Percentiles rank a stretch among this genome's conserved stretches.
These are phyloP conservation scores for Hirsutella minnesotensis DNA, from an alignment of 2,329 filamentous ascomycete species.

Conservation along the genomic window DNA sequence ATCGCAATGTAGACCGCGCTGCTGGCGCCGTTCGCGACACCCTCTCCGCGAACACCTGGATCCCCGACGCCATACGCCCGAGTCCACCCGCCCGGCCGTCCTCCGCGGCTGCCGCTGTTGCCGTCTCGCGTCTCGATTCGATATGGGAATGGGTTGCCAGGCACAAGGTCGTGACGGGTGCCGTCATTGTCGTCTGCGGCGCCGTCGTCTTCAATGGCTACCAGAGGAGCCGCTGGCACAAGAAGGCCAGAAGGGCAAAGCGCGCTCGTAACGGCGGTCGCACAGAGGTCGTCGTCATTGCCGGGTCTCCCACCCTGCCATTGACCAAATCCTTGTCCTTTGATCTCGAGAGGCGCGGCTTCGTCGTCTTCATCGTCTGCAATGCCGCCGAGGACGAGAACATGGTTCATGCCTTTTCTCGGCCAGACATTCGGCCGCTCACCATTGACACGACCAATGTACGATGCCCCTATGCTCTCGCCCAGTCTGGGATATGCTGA, in stretches of 20 bases:
- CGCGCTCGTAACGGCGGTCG: constrained; percentile 73
- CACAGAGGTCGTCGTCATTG: constrained; percentile 76
- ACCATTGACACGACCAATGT: constrained; percentile 75
- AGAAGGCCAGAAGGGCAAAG: constrained; percentile 62
- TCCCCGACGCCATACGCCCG: constrained; percentile 58
- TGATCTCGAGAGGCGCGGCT: constrained; percentile 83
- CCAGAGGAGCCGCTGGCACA: constrained; percentile 40
- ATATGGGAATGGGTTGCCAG: constrained; percentile 59
- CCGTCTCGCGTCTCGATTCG: constrained; percentile 32
- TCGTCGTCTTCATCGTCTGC: constrained; percentile 86
- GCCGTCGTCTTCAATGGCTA: constrained; percentile 46
- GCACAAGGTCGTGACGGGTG: constrained; percentile 63
- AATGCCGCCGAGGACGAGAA: constrained; percentile 77
- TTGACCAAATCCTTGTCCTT: constrained; percentile 72
- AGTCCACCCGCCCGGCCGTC: constrained; percentile 31
- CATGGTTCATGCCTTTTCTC: constrained; percentile 61
- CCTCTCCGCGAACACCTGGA: constrained; percentile 56
- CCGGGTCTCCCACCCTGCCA: constrained; percentile 76
- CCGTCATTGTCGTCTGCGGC: constrained; percentile 58
- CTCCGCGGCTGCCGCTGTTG: constrained; percentile 19
- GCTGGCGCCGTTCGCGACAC: constrained; percentile 59
- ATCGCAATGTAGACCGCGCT: constrained; percentile 67
- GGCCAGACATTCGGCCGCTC: constrained; percentile 71
- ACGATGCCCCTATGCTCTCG: constrained; percentile 18
- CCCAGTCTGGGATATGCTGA: background rate